Base-by-base conservation (phyloP, 2,329 filamentous ascomycete species). In the Rhynchosporium secalis region DNA sequence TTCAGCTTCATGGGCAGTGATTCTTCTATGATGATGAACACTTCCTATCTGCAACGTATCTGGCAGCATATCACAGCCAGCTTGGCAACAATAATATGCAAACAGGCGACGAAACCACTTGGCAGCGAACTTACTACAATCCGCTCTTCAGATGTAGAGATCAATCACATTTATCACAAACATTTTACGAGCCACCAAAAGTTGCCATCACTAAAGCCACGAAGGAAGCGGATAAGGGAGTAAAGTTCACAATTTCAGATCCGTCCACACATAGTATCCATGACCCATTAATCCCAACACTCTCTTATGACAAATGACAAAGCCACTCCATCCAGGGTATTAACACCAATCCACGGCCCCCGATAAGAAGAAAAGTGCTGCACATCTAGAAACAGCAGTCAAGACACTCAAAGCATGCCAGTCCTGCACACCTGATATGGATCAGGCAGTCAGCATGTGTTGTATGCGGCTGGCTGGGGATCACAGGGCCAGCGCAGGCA, bases 401-500 rank as follows among this genome's bases (percentile, higher is more conserved):
- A 58, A 67, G 66, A 63, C 71, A 72, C 54, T 72, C 71, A 64
- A 72, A 72, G 62, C 70, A 72, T 13, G 69, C 69, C 43, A 71
- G 64, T 46, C 69, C 70, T 20, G 71, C 71, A 48, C 71, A 72
- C 28, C 70, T 72, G 33, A 54, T 28, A 61, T 4, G 33, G 28
- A 10, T 40, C 40, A n/a, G 38, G 28, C 20, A 31, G 29, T 64
- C 54, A 60, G 63, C 55, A 41, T 36, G 20, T 29, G 13, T 38
- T 29, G 20, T 20, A 20, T 20, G 51, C 55, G 9, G 20, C 9
- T 38, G 7, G 20, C 20, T 20, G 20, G 20, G 12, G 26, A 51
- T 38, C 28, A 36, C 46, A 15, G 15, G 47, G 51, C 1, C 29
- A 36, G 54, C 55, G 28, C 38, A 45, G 29, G 28, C 38, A 45